Evolutionary conservation across 2,329 filamentous ascomycete species (phyloP).

Genomic region (Colletotrichum salicis): DNA sequence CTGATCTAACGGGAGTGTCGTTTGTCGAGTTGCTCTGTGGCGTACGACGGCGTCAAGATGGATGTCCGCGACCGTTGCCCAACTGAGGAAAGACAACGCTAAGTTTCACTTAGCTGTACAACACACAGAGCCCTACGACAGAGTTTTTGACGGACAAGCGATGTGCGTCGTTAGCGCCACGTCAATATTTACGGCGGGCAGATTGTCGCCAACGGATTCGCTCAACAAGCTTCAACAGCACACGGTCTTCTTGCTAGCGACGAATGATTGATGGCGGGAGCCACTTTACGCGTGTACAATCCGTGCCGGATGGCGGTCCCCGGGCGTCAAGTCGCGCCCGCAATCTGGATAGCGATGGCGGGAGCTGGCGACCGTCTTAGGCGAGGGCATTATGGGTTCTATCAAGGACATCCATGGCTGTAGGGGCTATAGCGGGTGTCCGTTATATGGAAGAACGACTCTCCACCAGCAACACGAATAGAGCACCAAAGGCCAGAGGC

Average conservation of each 20-base stretch:
- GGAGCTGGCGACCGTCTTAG: conserved; percentile 29
- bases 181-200: conserved; percentile 11
- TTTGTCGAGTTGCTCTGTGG: not conserved
- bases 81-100: conserved; percentile 24
- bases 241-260: conserved; percentile 18
- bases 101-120: conserved; percentile 27
- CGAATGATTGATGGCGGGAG: conserved; percentile 35
- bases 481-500: conserved; percentile 24
- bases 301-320: conserved; percentile 4
- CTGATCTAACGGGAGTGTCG: conserved; percentile 24
- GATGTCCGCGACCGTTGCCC: conserved; percentile 20
- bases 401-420: conserved; percentile 29
- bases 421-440: conserved; percentile 31
- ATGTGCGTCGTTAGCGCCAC: conserved; percentile 22
- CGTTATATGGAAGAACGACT: conserved; percentile 38
- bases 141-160: conserved; percentile 26
- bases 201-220: conserved; percentile 17
- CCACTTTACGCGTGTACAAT: conserved; percentile 38
- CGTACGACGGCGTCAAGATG: conserved; percentile 14
- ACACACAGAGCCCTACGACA: conserved; percentile 23
- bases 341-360: conserved; percentile 18
- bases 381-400: conserved; percentile 9
- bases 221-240: conserved; percentile 28
- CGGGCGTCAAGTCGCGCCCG: conserved; percentile 14
- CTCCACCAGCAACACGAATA: conserved; percentile 16